Evolutionary conservation across 23 red algal genomes (phyloP).

Genomic region (Cyanidium caldarium): DNA sequence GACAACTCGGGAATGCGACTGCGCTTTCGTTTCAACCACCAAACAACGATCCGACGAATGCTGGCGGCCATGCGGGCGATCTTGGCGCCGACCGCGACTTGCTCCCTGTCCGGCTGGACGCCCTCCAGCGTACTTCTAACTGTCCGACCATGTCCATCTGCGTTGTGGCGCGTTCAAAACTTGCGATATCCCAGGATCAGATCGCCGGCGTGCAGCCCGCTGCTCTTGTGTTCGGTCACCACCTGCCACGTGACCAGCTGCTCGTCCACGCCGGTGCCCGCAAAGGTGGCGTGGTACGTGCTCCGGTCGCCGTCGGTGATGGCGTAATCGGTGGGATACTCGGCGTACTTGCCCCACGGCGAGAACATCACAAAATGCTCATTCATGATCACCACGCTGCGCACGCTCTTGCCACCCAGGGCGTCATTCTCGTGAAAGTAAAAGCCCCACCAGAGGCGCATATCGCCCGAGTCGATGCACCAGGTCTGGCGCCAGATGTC

Average conservation of each 20-base stretch:
- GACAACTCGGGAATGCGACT: no score
- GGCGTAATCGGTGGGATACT: neutral
- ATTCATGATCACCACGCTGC: neutral
- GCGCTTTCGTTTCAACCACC: no score
- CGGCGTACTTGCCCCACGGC: neutral
- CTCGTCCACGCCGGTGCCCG: neutral
- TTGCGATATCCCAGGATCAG: neutral
- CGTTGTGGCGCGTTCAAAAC: no score
- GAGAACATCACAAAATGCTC: no score
- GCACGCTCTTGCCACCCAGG: neutral
- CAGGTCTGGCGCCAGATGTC: neutral
- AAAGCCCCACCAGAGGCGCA: neutral
- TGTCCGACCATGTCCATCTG: no score
- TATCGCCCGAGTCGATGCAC: neutral
- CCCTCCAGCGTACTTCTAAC: no score
- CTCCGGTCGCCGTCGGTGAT: neutral
- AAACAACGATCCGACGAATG: no score
- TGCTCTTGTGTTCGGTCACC: neutral
- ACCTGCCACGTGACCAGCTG: neutral
- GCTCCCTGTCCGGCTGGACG: no score
- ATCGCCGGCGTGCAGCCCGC: neutral
- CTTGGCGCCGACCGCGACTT: no score
- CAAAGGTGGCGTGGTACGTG: neutral
- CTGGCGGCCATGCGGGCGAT: no score
- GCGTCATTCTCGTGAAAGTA: constrained; percentile 9